Conservation (phyloP, 306 rosid genomes). For the Lathyrus aphaca region DNA sequence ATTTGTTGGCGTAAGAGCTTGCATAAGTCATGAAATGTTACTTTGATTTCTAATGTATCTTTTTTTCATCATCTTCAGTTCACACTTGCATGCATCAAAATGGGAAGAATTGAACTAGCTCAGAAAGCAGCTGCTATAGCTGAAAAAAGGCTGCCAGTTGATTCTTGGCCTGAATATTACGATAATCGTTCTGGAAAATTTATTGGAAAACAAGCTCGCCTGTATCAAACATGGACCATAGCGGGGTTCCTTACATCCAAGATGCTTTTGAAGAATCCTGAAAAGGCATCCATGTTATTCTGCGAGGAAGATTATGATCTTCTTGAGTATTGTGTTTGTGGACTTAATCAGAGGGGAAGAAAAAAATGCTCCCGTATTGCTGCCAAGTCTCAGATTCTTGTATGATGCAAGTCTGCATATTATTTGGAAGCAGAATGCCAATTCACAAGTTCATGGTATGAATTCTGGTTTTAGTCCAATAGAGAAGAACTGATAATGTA, state of each 20-base stretch:
- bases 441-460: conserved; percentile 19
- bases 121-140: conserved; percentile 70
- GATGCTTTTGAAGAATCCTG: conserved; percentile 74
- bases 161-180: conserved; percentile 85
- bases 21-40: conserved; percentile 17
- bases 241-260: conserved; percentile 76
- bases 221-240: conserved; percentile 80
- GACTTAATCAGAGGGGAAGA: conserved; percentile 59
- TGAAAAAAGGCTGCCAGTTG: conserved; percentile 65
- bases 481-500: background rate
- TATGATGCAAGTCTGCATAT: conserved; percentile 25
- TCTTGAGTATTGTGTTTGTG: conserved; percentile 79
- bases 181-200: conserved; percentile 73
- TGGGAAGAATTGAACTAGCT: conserved; percentile 77
- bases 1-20: conserved; percentile 24
- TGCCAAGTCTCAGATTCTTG: conserved; percentile 55
- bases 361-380: conserved; percentile 65
- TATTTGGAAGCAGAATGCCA: conserved; percentile 21
- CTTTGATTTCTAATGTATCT: conserved; percentile 30
- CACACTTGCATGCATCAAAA: conserved; percentile 87
- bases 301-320: conserved; percentile 87
- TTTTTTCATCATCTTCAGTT: conserved; percentile 49
- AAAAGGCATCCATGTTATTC: conserved; percentile 76
- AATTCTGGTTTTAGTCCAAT: background rate
- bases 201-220: conserved; percentile 75